Conservation (phyloP, 2,329 filamentous ascomycete genomes). For the Sphaerulina vaccinii region DNA sequence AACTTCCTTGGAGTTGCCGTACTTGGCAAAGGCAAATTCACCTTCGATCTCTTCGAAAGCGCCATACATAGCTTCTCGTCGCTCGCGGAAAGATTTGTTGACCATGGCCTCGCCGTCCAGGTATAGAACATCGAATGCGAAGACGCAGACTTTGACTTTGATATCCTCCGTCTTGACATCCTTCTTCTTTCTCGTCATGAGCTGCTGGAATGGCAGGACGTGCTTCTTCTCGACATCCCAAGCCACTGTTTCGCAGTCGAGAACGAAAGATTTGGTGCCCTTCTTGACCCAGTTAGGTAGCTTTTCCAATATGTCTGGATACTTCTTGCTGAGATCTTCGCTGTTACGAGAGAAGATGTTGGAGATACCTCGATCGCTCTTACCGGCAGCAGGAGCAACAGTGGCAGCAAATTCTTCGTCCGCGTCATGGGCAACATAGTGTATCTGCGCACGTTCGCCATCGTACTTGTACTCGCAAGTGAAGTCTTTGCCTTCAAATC, state of each 20-base stretch:
- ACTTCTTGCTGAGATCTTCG: constrained; percentile 95
- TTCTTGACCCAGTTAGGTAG: constrained; percentile 85
- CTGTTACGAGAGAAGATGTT: constrained; percentile 98
- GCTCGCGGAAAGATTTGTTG: constrained; percentile 79
- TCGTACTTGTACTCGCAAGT: constrained; percentile 99
- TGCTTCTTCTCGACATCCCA: constrained; percentile 97
- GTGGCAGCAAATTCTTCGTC: constrained; percentile 66
- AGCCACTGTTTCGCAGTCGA: constrained; percentile 97
- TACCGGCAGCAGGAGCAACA: constrained; percentile 58
- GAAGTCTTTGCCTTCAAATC: constrained; percentile 92
- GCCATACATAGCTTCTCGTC: constrained; percentile 69
- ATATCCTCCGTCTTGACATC: constrained; percentile 95
- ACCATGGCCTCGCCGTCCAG: constrained; percentile 88
- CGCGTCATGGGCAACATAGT: constrained; percentile 85
- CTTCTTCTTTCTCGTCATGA: constrained; percentile 98
- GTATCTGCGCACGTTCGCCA: constrained; percentile 95
- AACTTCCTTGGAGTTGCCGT: constrained; percentile 81
- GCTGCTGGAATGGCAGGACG: constrained; percentile 91
- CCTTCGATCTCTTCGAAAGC: constrained; percentile 79
- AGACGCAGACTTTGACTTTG: constrained; percentile 95
- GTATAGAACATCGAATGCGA: constrained; percentile 92
- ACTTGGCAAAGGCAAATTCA: constrained; percentile 87
- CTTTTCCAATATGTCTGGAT: constrained; percentile 89
- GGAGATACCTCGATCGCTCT: constrained; percentile 70
- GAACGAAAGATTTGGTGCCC: constrained; percentile 88